A percentile compares a stretch with the other conserved stretches of the same genome.
Evolutionary conservation across 768 basidiomycete genomes (phyloP).

Genomic region (Botryobasidium botryosum): DNA sequence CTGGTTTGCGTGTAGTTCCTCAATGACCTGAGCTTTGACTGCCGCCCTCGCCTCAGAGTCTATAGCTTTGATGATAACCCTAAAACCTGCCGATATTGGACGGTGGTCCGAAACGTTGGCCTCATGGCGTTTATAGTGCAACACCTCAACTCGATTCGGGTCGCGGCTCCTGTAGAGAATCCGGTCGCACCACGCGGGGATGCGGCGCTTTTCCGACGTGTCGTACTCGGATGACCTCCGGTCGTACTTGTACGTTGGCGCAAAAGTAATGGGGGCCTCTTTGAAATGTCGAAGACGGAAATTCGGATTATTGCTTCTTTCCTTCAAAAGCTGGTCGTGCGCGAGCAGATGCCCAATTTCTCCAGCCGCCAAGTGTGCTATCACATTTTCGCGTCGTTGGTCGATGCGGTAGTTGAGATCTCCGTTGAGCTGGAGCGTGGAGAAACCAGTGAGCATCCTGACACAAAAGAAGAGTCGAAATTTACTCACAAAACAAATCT

Average conservation of each 20-base stretch:
- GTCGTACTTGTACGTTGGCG: conserved; percentile 94
- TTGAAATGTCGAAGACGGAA: conserved; percentile 72
- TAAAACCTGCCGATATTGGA: conserved; percentile 69
- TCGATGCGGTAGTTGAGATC: conserved; percentile 98
- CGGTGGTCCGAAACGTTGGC: conserved; percentile 80
- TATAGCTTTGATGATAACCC: conserved; percentile 56
- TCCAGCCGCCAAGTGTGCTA: conserved; percentile 47
- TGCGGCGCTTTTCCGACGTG: conserved; percentile 69
- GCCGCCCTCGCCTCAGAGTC: conserved; percentile 36
- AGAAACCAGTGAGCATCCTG: conserved; percentile 5
- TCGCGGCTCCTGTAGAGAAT: conserved; percentile 54
- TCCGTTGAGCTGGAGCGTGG: conserved; percentile 47
- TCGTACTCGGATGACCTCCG: conserved; percentile 64
- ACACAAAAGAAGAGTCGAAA: background rate
- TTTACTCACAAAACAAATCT: conserved; percentile 66
- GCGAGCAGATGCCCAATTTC: conserved; percentile 44
- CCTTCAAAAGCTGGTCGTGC: conserved; percentile 82
- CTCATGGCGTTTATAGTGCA: conserved; percentile 73
- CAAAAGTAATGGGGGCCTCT: conserved; percentile 66
- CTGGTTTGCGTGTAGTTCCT: too few species aligned
- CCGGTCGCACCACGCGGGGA: conserved; percentile 95
- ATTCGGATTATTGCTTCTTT: conserved; percentile 72
- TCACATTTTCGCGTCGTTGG: conserved; percentile 68
- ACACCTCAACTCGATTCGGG: conserved; percentile 37
- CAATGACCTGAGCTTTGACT: conserved; percentile 39